Base-by-base conservation (phyloP, 495 filamentous ascomycete genomes). In the Pseudotulostoma volvatum region DNA sequence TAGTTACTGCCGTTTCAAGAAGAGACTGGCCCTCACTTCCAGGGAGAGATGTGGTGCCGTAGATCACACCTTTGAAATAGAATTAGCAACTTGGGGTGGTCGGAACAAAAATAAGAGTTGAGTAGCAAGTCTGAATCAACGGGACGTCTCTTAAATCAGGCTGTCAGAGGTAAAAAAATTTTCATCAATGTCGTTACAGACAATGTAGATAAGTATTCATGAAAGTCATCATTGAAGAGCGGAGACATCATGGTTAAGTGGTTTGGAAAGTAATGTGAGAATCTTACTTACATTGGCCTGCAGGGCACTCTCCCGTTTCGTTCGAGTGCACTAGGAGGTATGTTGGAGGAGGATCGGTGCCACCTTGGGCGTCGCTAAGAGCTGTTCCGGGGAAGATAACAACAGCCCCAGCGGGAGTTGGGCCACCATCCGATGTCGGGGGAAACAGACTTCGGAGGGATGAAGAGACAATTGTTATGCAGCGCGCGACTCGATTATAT, bases 191-290 rank as follows among this genome's bases (percentile, higher is more conserved):
- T 59, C 63, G 60, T 70, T 74, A 75, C 81, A 84, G 86, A 77
- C 82, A 93, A 93, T 93, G 86, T 95, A 95, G 86, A 90, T 94
- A 95, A 94, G 84, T 88, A 79, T 85, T 87, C 76, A 64, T 63
- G 49, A 46, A 55, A 66, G 63, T 79, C 75, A 85, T 93, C 86
- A 87, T 85, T 43, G 34, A 17, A 42, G 15, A 36, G 30, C 34
- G 43, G 40, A 31, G 33, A 32, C 13, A 39, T 41, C 13, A 31
- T 11, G 11, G 11, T 28, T 28, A 11, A 28, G 11, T 11, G 23
- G 5, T 11, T 28, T 5, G 15, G 16, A 18, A 38, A 43, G 39
- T 18, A 31, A 51, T 42, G 32, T 40, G 43, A 42, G 20, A 11
- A 28, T 47, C 55, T 7, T 28, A 76, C 86, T 84, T 73, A 95